A percentile compares a stretch with the other conserved stretches of the same genome.
Conservation (phyloP, 225 moss, liverwort and hornwort genomes). For the Polytrichum formosum region DNA sequence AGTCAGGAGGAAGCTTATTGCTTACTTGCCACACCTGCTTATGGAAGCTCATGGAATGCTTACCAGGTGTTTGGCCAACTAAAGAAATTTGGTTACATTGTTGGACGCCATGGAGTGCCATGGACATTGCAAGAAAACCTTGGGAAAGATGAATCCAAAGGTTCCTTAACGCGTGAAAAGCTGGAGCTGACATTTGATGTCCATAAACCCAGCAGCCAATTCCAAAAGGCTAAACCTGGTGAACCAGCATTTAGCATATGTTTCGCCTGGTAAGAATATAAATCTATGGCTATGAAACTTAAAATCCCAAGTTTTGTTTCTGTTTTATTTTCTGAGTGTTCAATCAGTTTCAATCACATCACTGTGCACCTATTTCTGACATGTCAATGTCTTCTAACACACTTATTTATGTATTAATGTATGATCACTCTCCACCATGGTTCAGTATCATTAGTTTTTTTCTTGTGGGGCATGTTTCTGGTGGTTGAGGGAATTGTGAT, state of each 20-base stretch:
- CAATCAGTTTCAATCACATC: too few species aligned
- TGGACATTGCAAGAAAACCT: constrained; percentile 10
- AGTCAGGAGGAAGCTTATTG: constrained; percentile 16
- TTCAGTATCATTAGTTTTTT: too few species aligned
- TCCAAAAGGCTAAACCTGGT: neutral
- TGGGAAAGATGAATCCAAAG: too few species aligned
- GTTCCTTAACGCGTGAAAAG: neutral
- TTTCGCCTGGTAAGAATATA: neutral
- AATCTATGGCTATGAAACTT: too few species aligned
- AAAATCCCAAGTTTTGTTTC: too few species aligned
- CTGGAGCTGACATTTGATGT: neutral
- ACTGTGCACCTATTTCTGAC: too few species aligned
- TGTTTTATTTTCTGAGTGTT: too few species aligned
- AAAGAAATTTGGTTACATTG: constrained; percentile 53
- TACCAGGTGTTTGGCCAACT: constrained; percentile 50
- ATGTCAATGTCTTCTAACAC: too few species aligned
- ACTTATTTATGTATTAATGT: too few species aligned
- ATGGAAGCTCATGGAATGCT: constrained; percentile 46
- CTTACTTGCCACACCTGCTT: constrained; percentile 13
- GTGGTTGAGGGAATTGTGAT: too few species aligned
- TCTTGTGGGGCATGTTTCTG: too few species aligned
- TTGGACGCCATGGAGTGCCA: constrained; percentile 29
- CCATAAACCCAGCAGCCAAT: neutral
- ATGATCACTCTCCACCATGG: too few species aligned
- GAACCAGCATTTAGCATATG: neutral